Conservation (phyloP, 768 basidiomycete genomes). For the Wakefieldia striispora region DNA sequence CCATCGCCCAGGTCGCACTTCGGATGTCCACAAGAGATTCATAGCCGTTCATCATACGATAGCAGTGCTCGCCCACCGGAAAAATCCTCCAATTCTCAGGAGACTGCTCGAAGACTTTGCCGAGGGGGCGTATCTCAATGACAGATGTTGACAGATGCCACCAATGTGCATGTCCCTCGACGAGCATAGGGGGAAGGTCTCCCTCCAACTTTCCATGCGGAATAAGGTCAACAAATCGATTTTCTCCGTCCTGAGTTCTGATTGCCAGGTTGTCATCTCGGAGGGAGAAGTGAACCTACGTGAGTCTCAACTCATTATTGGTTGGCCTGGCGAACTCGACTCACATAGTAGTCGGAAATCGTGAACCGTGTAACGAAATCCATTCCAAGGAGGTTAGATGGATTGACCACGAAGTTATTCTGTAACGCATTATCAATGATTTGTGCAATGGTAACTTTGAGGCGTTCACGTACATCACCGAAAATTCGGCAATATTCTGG, state of each 20-base stretch:
- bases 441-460: no score
- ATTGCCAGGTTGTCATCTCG: conserved; percentile 5
- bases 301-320: no score
- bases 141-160: conserved; percentile 5
- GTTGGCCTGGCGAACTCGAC: no score
- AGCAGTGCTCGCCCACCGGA: background rate
- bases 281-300: conserved; percentile 17
- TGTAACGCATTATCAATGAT: background rate
- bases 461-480: conserved; percentile 6
- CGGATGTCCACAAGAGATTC: conserved; percentile 15
- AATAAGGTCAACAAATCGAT: conserved; percentile 7
- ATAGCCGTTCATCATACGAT: background rate
- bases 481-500: conserved; percentile 9
- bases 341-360: conserved; percentile 11
- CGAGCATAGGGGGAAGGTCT: conserved; percentile 18
- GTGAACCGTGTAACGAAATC: conserved; percentile 9
- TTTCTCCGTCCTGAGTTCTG: background rate
- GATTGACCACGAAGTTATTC: conserved; percentile 2
- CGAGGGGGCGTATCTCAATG: conserved; percentile 20
- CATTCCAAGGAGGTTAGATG: conserved; percentile 13
- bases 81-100: conserved; percentile 14
- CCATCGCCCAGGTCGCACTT: conserved; percentile 16
- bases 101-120: conserved; percentile 10
- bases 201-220: conserved; percentile 6
- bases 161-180: conserved; percentile 20